Evolutionary conservation across 2,329 filamentous ascomycete species (phyloP), one percentile per base, ranked within the genome.

Genomic region (Myriosclerotinia duriaeana): DNA sequence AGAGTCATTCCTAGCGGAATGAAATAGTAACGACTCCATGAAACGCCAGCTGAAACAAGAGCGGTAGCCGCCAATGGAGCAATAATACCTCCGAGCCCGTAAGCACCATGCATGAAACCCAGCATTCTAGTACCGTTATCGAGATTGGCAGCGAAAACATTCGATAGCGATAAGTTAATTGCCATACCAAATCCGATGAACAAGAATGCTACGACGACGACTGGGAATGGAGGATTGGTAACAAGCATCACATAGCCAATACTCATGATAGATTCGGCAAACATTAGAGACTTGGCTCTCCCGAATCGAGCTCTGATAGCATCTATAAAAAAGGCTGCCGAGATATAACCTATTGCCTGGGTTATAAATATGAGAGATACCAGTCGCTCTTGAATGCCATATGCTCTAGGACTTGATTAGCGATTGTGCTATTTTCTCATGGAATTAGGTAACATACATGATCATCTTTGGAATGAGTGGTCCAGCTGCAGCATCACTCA

Each of bases 391-490:
- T 65, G 54, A 20, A 65, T 59, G 9, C 7, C 46, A 53, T 65
- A 65, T n/a, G 46, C 30, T 22, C 64, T 65, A 17, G 15, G 9
- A 1, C n/a, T 22, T 20, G 12, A 34, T 59, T 17, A 60, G 22
- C 11, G 34, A 36, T 34, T 34, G 3, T 11, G 46, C 26, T 26
- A 17, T 9, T 14, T 1, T 26, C 14, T 26, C n/a, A 6, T 22
- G 20, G 11, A 20, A 22, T 14, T 5, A 5, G 8, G 1, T 20
- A 2, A 72, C 78, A 71, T 75, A 85, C 76, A 79, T 81, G 76
- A 94, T 90, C 77, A 96, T 90, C 74, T 92, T 92, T 0, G 92
- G 91, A 71, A 96, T 90, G 66, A 95, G 75, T 14, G 91, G 90
- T 74, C 92, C 92, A 1, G 91, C 86, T 0, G 89, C 88, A 53